Base-by-base conservation (phyloP, 441 rosid species). In the Populus hybrid region DNA sequence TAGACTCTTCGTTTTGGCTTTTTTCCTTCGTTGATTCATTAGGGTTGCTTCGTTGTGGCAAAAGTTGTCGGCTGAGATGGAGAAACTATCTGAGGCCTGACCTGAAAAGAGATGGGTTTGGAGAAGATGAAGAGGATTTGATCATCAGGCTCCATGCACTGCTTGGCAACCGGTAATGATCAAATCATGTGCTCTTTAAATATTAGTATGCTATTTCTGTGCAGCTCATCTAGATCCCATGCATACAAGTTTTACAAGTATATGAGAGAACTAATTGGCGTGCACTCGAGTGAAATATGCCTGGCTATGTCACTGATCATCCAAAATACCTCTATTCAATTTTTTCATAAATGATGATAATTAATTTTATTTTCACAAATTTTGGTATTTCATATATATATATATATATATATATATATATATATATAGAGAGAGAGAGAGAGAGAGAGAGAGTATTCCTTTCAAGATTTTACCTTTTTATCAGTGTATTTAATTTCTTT, bases 71-170 rank as follows among this genome's bases (percentile, higher is more conserved):
- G 79, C 77, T 84, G 79, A 83, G 87, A 46, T 46, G 57, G 57
- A 46, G 18, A 46, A 46, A 46, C 12, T 46, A 46, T 46, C 5
- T 46, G 57, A 83, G 88, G 68, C 87, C 89, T 2, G 86, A 89
- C 79, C 85, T 84, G 77, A 87, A 86, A 78, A 84, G 81, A 81
- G 90, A 79, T 34, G 83, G 86, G 79, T 91, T 91, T 79, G 86
- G 84, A 23, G 92, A 86, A 81, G 94, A 91, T 53, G 93, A 91
- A 82, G 91, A 91, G 57, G 57, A 46, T 46, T 46, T 46, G 4
- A 46, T 46, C 6, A 46, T 46, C 57, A 46, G 57, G 57, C 57
- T 46, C 4, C 57, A 46, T 46, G 6, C 57, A 46, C 7, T 46
- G 5, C 57, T 46, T 14, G 57, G 57, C 57, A 74, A 61, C 21